phyloP scores from a whole-genome alignment of 352 stramenopile genomes.

The Plasmopara halstedii region DNA sequence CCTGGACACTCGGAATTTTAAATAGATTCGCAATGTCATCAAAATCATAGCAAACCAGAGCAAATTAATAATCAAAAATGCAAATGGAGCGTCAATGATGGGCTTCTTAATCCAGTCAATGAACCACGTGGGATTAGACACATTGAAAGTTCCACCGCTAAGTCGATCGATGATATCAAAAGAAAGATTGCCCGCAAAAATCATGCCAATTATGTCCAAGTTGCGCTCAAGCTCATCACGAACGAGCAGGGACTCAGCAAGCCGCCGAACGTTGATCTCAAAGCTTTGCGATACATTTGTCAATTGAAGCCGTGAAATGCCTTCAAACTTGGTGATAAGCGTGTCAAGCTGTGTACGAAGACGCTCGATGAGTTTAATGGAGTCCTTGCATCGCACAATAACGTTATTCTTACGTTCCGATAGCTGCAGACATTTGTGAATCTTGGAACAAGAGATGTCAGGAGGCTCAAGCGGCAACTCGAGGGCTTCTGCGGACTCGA shows the following conservation, averaged over 20 bases:
- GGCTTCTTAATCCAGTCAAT: slow-evolving; percentile 64
- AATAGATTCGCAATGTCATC: slow-evolving; percentile 37
- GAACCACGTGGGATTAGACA: slow-evolving; percentile 85
- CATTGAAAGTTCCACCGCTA: slow-evolving; percentile 87
- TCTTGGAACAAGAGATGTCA: slow-evolving; percentile 47
- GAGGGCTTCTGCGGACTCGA: slow-evolving; percentile 91
- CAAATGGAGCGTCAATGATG: slow-evolving; percentile 41
- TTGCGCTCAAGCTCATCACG: slow-evolving; percentile 50
- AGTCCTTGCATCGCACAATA: slow-evolving; percentile 87
- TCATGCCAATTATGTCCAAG: slow-evolving; percentile 86
- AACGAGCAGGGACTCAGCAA: slow-evolving; percentile 67
- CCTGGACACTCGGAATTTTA: slow-evolving; percentile 36
- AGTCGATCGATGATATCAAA: slow-evolving; percentile 95
- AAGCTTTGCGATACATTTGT: slow-evolving; percentile 82
- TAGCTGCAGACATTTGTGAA: slow-evolving; percentile 92
- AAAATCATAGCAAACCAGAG: slow-evolving; percentile 65
- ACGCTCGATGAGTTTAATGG: slow-evolving; percentile 93
- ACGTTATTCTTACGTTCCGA: slow-evolving; percentile 87
- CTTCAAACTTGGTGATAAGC: slow-evolving; percentile 87
- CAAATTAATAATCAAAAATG: slow-evolving; percentile 82
- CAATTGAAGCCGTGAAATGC: slow-evolving; percentile 86
- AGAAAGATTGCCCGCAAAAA: slow-evolving; percentile 90
- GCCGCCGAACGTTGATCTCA: slow-evolving; percentile 82
- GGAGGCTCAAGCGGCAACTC: slow-evolving; percentile 47
- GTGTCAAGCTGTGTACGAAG: slow-evolving; percentile 89